Evolutionary conservation across 345 rosid genomes (phyloP), one percentile per base, ranked within the genome.

Genomic region (Syzygium oleosum): DNA sequence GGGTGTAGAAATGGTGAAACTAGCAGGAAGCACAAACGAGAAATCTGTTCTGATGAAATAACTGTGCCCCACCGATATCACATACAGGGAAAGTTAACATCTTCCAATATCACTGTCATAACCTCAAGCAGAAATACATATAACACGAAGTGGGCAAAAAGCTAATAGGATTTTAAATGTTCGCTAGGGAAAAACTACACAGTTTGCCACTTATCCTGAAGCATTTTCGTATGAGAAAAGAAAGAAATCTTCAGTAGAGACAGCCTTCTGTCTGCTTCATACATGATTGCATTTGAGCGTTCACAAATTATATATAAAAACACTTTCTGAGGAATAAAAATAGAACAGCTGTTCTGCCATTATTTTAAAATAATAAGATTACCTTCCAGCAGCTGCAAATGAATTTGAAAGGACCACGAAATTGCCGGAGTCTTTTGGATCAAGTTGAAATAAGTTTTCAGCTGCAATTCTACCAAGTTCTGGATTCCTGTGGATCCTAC

Each of bases 401-500:
- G 94, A 92, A 88, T 97, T 97, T 79, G 98, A 97, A 84, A 97
- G 99, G 88, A 97, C 87, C 23, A 97, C 96, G 46, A 92, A 98
- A 89, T 96, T 95, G 91, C 98, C 98, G 0, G 96, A 93, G 91
- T 95, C 98, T 87, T 89, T 92, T 31, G 97, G 97, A 87, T 96
- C 99, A 55, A 97, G 97, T 88, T 91, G 90, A 86, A 95, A 95
- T 88, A 97, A 91, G 84, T 90, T 92, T 87, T 91, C 88, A 87
- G 99, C 98, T 25, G 96, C 98, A 84, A 95, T 87, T 77, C 87
- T 90, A 85, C 98, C 99, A 68, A 95, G 89, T 8, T 93, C 94
- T 46, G 91, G 95, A 91, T 93, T 93, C 87, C 91, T 84, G 88
- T 95, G 90, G 85, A 96, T 95, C 93, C 94, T 91, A 87, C 98